phyloP scores from a whole-genome alignment of 1,284 basidiomycete species.

The Ceratobasidium sp. region DNA sequence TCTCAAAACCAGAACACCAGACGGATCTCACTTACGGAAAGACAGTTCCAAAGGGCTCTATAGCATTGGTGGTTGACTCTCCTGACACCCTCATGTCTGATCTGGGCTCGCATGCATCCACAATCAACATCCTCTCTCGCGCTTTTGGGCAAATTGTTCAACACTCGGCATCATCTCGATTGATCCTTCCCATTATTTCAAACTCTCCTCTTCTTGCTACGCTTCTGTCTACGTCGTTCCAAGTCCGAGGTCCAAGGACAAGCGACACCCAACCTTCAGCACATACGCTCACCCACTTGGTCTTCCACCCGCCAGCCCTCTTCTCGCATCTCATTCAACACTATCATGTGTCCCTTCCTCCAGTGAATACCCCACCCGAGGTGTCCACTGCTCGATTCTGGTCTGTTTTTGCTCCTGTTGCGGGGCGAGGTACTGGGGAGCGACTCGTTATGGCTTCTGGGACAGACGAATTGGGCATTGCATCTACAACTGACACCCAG shows the following conservation, averaged over 20 bases:
- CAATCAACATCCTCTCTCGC: conserved; percentile 55
- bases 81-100: conserved; percentile 61
- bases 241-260: not conserved
- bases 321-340: conserved; percentile 70
- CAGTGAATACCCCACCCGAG: conserved; percentile 64
- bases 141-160: conserved; percentile 27
- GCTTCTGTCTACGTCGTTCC: conserved; percentile 71
- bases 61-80: conserved; percentile 40
- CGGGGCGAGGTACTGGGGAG: conserved; percentile 70
- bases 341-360: conserved; percentile 71
- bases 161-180: conserved; percentile 65
- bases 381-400: conserved; percentile 67
- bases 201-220: conserved; percentile 64
- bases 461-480: conserved; percentile 59
- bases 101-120: conserved; percentile 63
- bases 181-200: conserved; percentile 71
- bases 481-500: conserved; percentile 9
- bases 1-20: too few relatives aligned
- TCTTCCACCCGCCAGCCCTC: conserved; percentile 71
- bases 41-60: not conserved
- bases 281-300: conserved; percentile 70
- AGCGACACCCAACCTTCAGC: conserved; percentile 48
- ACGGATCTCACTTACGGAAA: not conserved
- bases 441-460: conserved; percentile 66
- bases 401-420: conserved; percentile 73